These are phyloP conservation scores for Parastagonospora nodorum DNA, from an alignment of 2,329 filamentous ascomycete species.

Conservation along the genomic window DNA sequence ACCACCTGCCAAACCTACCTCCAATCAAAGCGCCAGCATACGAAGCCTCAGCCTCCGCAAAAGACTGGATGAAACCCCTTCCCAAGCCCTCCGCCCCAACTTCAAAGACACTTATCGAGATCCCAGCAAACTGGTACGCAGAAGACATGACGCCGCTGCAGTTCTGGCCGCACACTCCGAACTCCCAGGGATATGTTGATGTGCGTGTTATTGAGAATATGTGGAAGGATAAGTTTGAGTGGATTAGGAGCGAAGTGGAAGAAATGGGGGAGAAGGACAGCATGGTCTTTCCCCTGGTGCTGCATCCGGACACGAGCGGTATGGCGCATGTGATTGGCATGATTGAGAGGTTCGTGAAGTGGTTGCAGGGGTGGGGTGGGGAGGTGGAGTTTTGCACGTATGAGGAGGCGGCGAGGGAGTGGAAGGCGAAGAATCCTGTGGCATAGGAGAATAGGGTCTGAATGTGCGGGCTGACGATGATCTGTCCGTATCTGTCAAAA, in stretches of 20 bases:
- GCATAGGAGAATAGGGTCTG: background rate
- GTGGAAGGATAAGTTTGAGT: slow-evolving; percentile 66
- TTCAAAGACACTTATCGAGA: slow-evolving; percentile 49
- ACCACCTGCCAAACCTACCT: slow-evolving; percentile 52
- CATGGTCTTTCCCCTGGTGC: slow-evolving; percentile 57
- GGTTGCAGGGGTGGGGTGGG: slow-evolving; percentile 54
- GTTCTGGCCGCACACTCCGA: slow-evolving; percentile 53
- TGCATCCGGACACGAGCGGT: slow-evolving; percentile 64
- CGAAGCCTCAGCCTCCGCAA: slow-evolving; percentile 41
- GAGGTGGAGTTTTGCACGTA: slow-evolving; percentile 55
- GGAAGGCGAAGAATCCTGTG: slow-evolving; percentile 33
- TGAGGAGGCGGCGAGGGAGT: slow-evolving; percentile 50
- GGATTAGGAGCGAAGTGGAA: slow-evolving; percentile 50
- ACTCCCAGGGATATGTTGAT: slow-evolving; percentile 64
- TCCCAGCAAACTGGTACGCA: slow-evolving; percentile 58
- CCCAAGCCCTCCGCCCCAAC: slow-evolving; percentile 29
- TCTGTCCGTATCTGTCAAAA: too few species aligned
- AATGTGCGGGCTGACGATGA: background rate
- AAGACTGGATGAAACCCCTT: slow-evolving; percentile 54
- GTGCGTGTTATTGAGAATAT: slow-evolving; percentile 62
- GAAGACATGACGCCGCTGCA: slow-evolving; percentile 59
- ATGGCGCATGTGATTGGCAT: slow-evolving; percentile 67
- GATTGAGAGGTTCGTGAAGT: slow-evolving; percentile 58
- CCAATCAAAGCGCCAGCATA: slow-evolving; percentile 51
- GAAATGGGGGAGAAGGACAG: slow-evolving; percentile 40